Evolutionary conservation across 495 filamentous ascomycete genomes (phyloP), one percentile per base, ranked within the genome.

Genomic region (Symbiotaphrina buchneri): DNA sequence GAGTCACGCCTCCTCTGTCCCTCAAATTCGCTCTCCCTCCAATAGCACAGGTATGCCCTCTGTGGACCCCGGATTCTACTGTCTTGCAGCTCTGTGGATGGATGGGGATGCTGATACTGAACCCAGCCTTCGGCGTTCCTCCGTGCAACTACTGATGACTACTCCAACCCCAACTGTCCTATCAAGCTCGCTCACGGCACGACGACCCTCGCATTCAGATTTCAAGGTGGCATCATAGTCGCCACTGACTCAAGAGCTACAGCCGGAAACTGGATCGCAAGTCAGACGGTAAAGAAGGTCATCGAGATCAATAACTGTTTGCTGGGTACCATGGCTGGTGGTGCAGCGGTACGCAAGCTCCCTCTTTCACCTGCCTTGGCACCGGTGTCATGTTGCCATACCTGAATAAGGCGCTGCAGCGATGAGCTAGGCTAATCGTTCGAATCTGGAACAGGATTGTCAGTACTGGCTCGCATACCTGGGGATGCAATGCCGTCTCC

Each of bases 111-210:
- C n/a, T n/a, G n/a, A n/a, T n/a, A n/a, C n/a, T n/a, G n/a, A n/a
- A n/a, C n/a, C n/a, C 41, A 90, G 78, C 71, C 73, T 31, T 71
- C 81, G 21, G 68, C 82, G 35, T 97, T 85, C 71, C 82, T 97
- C 46, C 85, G 87, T 49, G 79, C 90, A 30, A 80, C 77, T 55
- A 93, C 87, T 39, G 87, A 97, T 56, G 87, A 97, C 69, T 69
- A 82, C 54, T 71, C 82, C 39, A 97, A 97, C 58, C 84, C 90
- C 31, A 68, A 73, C 52, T 91, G 81, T 52, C 87, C 87, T 27
- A 97, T 97, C 61, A 97, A 97, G 66, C 75, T 97, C 47, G 90
- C 90, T 25, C 90, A 97, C 66, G 87, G 87, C 49, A 97, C 87
- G 28, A 97, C 87, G 36, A 97, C 87, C n/a, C 66, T 97, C 24